These are phyloP conservation scores for Bipolaris oryzae DNA, from an alignment of 2,329 filamentous ascomycete genomes.

Conservation along the genomic window DNA sequence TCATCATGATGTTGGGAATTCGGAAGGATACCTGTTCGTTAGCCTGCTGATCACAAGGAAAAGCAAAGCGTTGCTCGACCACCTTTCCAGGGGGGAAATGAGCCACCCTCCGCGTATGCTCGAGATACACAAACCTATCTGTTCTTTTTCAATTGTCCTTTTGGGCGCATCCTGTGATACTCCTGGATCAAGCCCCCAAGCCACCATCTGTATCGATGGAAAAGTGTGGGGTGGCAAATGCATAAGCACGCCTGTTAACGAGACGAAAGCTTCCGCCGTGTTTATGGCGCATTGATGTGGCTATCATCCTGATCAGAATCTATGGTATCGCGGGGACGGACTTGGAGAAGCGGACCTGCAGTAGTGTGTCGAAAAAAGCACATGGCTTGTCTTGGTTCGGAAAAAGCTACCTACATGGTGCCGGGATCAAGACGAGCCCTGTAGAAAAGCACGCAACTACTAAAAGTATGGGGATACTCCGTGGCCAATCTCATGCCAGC, in stretches of 20 bases:
- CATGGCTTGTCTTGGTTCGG: neutral
- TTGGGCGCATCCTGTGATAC: neutral
- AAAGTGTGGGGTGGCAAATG: neutral
- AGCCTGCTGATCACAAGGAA: slow-evolving; percentile 9
- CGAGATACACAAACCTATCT: neutral
- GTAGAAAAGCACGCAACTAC: slow-evolving; percentile 5
- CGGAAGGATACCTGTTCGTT: slow-evolving; percentile 4
- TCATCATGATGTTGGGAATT: slow-evolving; percentile 2
- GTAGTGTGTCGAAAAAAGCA: neutral
- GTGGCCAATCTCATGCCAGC: neutral
- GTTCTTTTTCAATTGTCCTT: slow-evolving; percentile 4
- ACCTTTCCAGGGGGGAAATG: neutral
- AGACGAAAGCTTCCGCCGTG: neutral
- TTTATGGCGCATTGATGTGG: neutral
- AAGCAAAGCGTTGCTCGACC: slow-evolving; percentile 4
- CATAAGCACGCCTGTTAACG: neutral
- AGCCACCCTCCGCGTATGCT: slow-evolving; percentile 4
- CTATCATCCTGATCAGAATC: neutral
- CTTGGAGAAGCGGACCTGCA: neutral
- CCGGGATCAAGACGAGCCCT: neutral
- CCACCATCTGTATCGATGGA: neutral
- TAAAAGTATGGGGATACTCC: neutral
- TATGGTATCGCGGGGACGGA: neutral
- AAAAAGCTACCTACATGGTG: neutral
- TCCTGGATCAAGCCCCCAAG: slow-evolving; percentile 1